A percentile compares a stretch with the other conserved stretches of the same genome.
Evolutionary conservation across 2,329 filamentous ascomycete species (phyloP).

Genomic region (Aureobasidium sp.): DNA sequence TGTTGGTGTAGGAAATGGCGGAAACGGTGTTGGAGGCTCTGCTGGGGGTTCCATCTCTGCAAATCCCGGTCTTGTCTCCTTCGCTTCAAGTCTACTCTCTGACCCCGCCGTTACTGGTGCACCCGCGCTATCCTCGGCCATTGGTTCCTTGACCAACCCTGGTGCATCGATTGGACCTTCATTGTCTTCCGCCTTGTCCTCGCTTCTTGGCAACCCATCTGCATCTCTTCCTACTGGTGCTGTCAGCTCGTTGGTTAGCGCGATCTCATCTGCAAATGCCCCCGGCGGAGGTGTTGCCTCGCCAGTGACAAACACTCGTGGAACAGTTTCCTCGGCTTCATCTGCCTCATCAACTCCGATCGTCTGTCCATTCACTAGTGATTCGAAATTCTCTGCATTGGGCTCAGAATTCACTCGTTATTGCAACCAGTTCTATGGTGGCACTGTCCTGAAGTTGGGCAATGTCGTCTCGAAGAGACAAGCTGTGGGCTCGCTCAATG

Average conservation of each 20-base stretch:
- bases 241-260: not conserved
- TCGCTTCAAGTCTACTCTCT: not conserved
- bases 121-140: not conserved
- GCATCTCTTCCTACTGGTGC: not conserved
- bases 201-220: constrained; percentile 1
- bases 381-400: not conserved
- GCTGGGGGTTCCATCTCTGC: not conserved
- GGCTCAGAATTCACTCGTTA: not conserved
- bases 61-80: not conserved
- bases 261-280: not conserved
- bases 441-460: not conserved
- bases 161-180: not conserved
- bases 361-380: not conserved
- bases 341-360: constrained; percentile 1
- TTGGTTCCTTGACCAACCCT: constrained; percentile 1
- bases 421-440: constrained; percentile 12
- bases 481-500: not conserved
- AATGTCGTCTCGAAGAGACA: not conserved
- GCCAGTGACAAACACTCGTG: not conserved
- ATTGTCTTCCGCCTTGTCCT: constrained; percentile 1
- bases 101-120: not conserved
- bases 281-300: not conserved
- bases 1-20: not conserved
- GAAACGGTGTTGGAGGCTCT: not conserved
- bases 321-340: not conserved